Evolutionary conservation across 1,284 basidiomycete species (phyloP).

Genomic region (Sporisorium iseilematis-ciliati): DNA sequence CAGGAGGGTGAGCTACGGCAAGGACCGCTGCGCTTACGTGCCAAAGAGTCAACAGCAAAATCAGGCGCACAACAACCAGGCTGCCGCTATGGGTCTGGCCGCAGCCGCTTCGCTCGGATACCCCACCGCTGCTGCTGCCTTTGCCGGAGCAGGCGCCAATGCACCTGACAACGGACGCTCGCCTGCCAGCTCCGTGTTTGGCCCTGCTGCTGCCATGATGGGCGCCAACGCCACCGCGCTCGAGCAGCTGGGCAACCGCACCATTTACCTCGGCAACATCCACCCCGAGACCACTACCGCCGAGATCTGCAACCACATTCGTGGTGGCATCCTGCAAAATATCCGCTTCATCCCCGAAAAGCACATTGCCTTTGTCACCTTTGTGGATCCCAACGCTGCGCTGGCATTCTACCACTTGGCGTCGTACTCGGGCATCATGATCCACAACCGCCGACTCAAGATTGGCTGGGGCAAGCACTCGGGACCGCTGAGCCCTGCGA

Average conservation of each 20-base stretch:
- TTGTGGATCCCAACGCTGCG: constrained; percentile 67
- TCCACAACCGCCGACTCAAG: constrained; percentile 67
- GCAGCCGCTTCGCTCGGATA: constrained; percentile 68
- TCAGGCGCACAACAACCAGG: constrained; percentile 69
- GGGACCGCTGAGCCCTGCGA: constrained; percentile 65
- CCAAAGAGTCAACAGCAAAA: constrained; percentile 69
- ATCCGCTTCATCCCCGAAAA: constrained; percentile 67
- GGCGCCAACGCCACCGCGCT: constrained; percentile 48
- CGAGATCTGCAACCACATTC: constrained; percentile 70
- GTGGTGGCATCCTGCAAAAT: constrained; percentile 67
- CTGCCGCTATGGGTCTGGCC: constrained; percentile 68
- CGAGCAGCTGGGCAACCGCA: constrained; percentile 68
- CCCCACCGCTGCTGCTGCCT: constrained; percentile 59
- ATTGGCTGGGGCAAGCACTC: constrained; percentile 69
- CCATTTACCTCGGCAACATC: constrained; percentile 69
- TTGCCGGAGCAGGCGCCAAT: constrained; percentile 22
- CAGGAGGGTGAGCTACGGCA: constrained; percentile 67
- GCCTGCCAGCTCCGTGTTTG: constrained; percentile 49
- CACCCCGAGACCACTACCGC: constrained; percentile 68
- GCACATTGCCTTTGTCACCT: constrained; percentile 69
- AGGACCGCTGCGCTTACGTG: constrained; percentile 68
- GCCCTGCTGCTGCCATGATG: constrained; percentile 52
- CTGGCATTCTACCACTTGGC: constrained; percentile 68
- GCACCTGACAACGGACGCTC: constrained; percentile 41
- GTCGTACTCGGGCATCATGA: constrained; percentile 65